A percentile compares a stretch with the other conserved stretches of the same genome.
Conservation (phyloP, 805 yeast species). For the Lipomyces oligophaga region DNA sequence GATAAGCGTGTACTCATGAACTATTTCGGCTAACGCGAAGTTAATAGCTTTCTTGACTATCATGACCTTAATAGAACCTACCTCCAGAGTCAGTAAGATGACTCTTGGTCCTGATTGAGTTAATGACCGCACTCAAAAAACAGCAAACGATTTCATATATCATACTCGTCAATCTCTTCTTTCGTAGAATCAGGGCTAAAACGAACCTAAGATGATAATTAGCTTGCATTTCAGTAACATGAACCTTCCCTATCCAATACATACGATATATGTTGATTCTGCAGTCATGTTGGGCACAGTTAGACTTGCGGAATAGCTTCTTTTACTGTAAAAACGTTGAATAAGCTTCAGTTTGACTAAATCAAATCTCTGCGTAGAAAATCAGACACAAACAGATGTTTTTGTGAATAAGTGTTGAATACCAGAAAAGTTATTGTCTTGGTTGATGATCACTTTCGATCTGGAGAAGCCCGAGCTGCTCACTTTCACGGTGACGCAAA, state of each 20-base stretch:
- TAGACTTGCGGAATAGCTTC: too few species aligned
- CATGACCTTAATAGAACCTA: neutral
- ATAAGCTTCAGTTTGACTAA: too few species aligned
- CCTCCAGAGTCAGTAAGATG: constrained; percentile 29
- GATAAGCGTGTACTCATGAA: constrained; percentile 31
- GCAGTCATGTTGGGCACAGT: neutral
- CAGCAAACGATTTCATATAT: neutral
- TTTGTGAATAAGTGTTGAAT: too few species aligned
- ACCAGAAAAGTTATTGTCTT: too few species aligned
- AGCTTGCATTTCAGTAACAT: neutral
- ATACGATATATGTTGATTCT: neutral
- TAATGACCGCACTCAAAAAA: neutral
- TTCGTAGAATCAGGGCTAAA: constrained; percentile 26
- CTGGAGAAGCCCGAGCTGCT: too few species aligned
- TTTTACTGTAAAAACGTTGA: too few species aligned
- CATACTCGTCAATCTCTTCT: constrained; percentile 27
- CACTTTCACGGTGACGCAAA: too few species aligned
- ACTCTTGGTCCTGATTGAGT: constrained; percentile 19
- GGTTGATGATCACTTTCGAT: too few species aligned
- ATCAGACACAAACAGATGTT: too few species aligned
- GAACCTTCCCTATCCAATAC: neutral
- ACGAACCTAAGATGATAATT: constrained; percentile 16
- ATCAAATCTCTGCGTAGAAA: too few species aligned
- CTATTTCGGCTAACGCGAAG: constrained; percentile 25
- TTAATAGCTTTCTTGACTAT: too few species aligned